Conservation (phyloP, 257 asterid species). For the Eustoma russellianum region DNA sequence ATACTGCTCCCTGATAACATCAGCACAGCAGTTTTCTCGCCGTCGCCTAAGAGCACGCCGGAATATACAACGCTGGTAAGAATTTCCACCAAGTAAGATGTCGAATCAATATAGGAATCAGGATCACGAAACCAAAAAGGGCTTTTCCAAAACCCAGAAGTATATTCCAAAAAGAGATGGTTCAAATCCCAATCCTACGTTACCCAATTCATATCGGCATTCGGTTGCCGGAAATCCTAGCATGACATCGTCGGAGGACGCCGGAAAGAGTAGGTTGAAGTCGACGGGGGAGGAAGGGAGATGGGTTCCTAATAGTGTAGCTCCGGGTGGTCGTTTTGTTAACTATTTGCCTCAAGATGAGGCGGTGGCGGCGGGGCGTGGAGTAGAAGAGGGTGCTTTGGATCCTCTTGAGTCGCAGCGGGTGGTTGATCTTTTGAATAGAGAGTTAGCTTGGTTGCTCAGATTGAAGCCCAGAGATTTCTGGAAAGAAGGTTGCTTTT, state of each 20-base stretch:
- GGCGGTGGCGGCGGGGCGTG: constrained; percentile 86
- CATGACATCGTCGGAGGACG: constrained; percentile 14
- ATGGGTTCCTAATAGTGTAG: constrained; percentile 24
- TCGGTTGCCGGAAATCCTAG: constrained; percentile 10
- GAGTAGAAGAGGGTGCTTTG: constrained; percentile 75
- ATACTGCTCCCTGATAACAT: too few relatives aligned
- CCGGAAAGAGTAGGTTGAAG: constrained; percentile 31
- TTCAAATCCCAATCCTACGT: constrained; percentile 43
- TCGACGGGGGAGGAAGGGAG: constrained; percentile 38
- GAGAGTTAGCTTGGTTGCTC: constrained; percentile 68
- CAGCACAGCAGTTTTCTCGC: too few relatives aligned
- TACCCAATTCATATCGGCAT: constrained; percentile 40
- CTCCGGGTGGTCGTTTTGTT: constrained; percentile 46
- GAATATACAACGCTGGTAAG: too few relatives aligned
- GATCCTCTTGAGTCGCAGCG: constrained; percentile 86
- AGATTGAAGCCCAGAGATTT: constrained; percentile 67
- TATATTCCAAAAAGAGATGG: constrained; percentile 38
- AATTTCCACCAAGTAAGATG: constrained; percentile 17
- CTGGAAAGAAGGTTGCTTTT: constrained; percentile 72
- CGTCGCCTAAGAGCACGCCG: too few relatives aligned
- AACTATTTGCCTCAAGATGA: constrained; percentile 95
- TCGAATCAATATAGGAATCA: constrained; percentile 40
- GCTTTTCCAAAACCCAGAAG: constrained; percentile 35
- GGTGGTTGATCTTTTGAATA: constrained; percentile 80
- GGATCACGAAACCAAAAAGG: constrained; percentile 23